Base-by-base conservation (phyloP, 2,329 filamentous ascomycete genomes). In the Fusarium sp. region DNA sequence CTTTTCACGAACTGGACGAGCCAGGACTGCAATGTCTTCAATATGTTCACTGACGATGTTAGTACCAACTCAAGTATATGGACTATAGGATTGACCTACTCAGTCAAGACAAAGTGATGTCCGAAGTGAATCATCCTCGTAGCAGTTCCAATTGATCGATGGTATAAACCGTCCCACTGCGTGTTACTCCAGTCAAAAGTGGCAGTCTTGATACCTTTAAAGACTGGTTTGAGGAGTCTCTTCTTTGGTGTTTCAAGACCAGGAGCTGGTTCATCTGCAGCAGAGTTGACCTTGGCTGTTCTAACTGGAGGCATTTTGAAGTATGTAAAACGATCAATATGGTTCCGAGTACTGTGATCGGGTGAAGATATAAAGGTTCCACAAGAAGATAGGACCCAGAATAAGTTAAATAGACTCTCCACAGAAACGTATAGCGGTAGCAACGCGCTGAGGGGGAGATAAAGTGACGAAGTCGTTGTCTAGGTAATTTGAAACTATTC, bases 21-120 rank as follows among this genome's bases (percentile, higher is more conserved):
- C 49, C 14, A 70, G 25, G 3, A 56, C 48, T 14, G 62, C 28
- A 20, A 70, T 70, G 9, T 68, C 60, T 13, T 68, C 55, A 12
- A 70, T 65, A 18, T 68, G 66, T 11, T 59, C 34, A 13, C 66
- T 71, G 30, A 32, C 1, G 16, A 32, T 5, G 28, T 66, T 25
- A 70, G 28, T 18, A 7, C 13, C 9, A 9, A 30, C 8, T 4
- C 8, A 10, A 25, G 21, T 1, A 4, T 4, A 18, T 16, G 2
- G 7, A 43, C 4, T 1, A 21, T 4, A 4, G 4, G 12, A 5
- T 14, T 14, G 8, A 20, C 56, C 55, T 62, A 64, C 58, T 69
- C 62, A 5, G 68, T 67, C 53, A 69, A 55, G 5, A 64, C 55
- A 23, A 68, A 68, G 7, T 12, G 5, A 23, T 7, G 12, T 21